Base-by-base conservation (phyloP, 257 asterid species). In the Solanum pennellii region DNA sequence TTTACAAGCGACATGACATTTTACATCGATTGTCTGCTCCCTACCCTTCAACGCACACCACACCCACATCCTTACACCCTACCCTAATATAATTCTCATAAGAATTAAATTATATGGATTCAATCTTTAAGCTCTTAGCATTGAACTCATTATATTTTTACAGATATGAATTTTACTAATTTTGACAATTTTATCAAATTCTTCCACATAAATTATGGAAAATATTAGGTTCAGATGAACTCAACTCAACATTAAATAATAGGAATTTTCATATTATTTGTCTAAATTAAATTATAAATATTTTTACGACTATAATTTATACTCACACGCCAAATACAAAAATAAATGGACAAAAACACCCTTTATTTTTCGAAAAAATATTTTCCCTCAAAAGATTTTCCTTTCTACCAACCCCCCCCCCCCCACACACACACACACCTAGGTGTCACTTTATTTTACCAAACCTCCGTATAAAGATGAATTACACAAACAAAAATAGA, bases 1-100 rank as follows among this genome's bases (percentile, higher is more conserved):
- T 52, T 4, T 0, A 16, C 62, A 6, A 15, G 0, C 2, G 62
- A 52, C 11, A 18, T 2, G 0, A 7, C 0, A 52, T 52, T 52
- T n/a, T 18, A 18, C n/a, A 52, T 52, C 23, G 2, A 52, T 52
- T 52, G 10, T 16, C 4, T n/a, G 1, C 72, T 11, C 16, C 18
- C 18, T 66, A 25, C 20, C 20, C 9, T 68, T 1, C 74, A 69
- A 69, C 23, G 2, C 12, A 29, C 23, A 1, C 41, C 41, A 66
- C 41, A 15, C 71, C 3, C 7, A 7, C 65, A 62, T 14, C 23
- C 76, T 3, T 69, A 6, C 12, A 15, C 41, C 41, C 6, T 69
- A 69, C 23, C 31, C 71, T 5, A 68, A 33, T 3, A 35, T 5
- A 37, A 27, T 7, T 14, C 23, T 29, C 13, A 15, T 65, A 5